These are phyloP conservation scores for Ascosphaera pollenicola DNA, from an alignment of 2,329 filamentous ascomycete genomes.

Conservation along the genomic window DNA sequence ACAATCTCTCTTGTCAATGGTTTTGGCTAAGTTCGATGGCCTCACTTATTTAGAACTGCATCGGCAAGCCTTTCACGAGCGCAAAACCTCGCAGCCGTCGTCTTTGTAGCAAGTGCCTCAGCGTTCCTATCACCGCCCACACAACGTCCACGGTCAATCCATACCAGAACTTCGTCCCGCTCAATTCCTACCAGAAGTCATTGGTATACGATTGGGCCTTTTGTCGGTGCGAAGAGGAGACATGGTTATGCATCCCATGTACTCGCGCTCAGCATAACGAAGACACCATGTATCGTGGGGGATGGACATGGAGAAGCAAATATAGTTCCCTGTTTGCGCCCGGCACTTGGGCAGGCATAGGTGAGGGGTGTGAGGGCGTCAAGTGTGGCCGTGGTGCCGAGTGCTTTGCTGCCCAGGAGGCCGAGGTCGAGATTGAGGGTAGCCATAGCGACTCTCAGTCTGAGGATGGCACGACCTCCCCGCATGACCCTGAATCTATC, in stretches of 20 bases:
- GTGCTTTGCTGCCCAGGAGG: conserved; percentile 55
- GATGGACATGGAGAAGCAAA: conserved; percentile 76
- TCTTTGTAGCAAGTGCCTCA: conserved; percentile 54
- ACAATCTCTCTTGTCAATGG: no score
- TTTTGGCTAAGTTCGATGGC: no score
- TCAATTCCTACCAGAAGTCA: conserved; percentile 19
- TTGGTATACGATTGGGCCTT: conserved; percentile 29
- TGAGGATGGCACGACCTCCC: no score
- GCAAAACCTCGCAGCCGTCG: conserved; percentile 53
- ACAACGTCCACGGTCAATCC: conserved; percentile 9
- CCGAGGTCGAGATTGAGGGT: conserved; percentile 57
- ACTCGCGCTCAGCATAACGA: conserved; percentile 41
- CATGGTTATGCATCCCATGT: conserved; percentile 76
- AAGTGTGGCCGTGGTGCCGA: conserved; percentile 58
- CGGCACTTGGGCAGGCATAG: conserved; percentile 49
- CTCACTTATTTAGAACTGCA: conserved; percentile 87
- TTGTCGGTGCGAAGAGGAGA: conserved; percentile 33
- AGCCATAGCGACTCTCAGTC: no score
- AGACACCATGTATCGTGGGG: conserved; percentile 38
- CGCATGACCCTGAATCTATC: conserved; percentile 3
- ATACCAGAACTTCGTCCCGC: conserved; percentile 5
- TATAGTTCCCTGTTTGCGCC: conserved; percentile 59
- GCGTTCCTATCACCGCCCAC: conserved; percentile 37
- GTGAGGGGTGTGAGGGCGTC: conserved; percentile 71
- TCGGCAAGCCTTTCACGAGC: conserved; percentile 55